Conservation (phyloP, 345 rosid genomes). For the Dipteronia dyeriana region DNA sequence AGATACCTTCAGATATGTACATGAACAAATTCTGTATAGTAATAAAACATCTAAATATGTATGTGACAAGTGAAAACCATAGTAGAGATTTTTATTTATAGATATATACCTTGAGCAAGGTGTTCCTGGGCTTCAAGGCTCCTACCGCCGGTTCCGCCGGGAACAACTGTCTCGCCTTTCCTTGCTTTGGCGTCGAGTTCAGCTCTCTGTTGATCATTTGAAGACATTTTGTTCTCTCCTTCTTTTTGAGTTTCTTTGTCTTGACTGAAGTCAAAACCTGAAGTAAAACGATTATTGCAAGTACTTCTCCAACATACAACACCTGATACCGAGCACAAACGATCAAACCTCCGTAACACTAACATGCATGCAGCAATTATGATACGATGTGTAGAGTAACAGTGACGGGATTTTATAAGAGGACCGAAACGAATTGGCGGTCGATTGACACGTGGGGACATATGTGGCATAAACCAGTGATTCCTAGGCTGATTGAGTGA, state of each 20-base stretch:
- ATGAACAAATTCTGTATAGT: too few relatives aligned
- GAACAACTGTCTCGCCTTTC: constrained; percentile 77
- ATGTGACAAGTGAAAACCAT: too few relatives aligned
- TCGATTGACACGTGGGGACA: not conserved
- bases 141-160: constrained; percentile 87
- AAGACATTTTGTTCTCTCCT: constrained; percentile 31
- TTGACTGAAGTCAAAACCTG: constrained; percentile 18
- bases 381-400: not conserved
- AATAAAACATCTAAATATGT: too few relatives aligned
- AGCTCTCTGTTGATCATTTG: constrained; percentile 50
- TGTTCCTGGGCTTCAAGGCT: constrained; percentile 90
- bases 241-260: not conserved
- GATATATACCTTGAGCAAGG: constrained; percentile 67
- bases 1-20: too few relatives aligned
- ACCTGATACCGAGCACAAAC: not conserved
- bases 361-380: constrained; percentile 5
- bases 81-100: not conserved
- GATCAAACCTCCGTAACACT: not conserved
- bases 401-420: not conserved
- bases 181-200: constrained; percentile 70
- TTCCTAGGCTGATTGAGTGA: not conserved
- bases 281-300: not conserved
- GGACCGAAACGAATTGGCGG: too few relatives aligned
- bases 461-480: not conserved
- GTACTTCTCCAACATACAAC: not conserved